These are phyloP conservation scores for Purpureocillium takamizusanense DNA, from an alignment of 2,329 filamentous ascomycete genomes.

Conservation along the genomic window DNA sequence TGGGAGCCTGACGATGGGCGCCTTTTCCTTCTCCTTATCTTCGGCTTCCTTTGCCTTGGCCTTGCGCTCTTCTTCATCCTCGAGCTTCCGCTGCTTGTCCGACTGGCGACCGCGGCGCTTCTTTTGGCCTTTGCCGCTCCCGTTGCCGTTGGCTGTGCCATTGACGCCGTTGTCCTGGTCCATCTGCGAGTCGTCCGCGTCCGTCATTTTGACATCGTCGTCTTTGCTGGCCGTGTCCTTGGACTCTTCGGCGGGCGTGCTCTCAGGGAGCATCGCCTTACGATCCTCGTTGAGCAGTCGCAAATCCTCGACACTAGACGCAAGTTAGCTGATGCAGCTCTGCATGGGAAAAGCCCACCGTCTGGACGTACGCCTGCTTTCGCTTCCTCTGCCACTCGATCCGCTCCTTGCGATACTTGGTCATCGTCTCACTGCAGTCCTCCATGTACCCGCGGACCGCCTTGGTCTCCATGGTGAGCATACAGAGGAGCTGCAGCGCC, in stretches of 20 bases:
- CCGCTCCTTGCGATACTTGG: conserved; percentile 86
- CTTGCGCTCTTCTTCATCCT: conserved; percentile 67
- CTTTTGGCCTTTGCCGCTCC: conserved; percentile 47
- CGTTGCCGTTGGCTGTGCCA: conserved; percentile 63
- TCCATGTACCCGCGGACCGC: conserved; percentile 83
- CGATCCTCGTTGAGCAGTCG: conserved; percentile 62
- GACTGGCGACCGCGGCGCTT: conserved; percentile 46
- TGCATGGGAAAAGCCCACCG: neutral
- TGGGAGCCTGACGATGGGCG: conserved; percentile 53
- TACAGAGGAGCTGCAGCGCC: conserved; percentile 75
- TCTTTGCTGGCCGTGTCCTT: conserved; percentile 38
- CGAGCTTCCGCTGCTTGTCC: conserved; percentile 70
- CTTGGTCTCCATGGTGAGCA: conserved; percentile 79
- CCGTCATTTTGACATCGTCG: conserved; percentile 52
- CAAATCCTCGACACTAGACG: conserved; percentile 57
- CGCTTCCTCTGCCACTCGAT: conserved; percentile 82
- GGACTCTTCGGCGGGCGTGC: conserved; percentile 55
- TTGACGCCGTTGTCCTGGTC: conserved; percentile 51
- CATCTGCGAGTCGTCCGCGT: conserved; percentile 51
- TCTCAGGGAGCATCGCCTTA: conserved; percentile 65
- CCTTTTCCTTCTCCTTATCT: conserved; percentile 31
- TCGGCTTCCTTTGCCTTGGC: conserved; percentile 44
- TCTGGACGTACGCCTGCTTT: conserved; percentile 48
- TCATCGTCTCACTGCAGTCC: conserved; percentile 90
- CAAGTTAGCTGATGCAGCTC: conserved; percentile 4